phyloP scores from a whole-genome alignment of 2,329 filamentous ascomycete genomes.

The Coniella lustricola region DNA sequence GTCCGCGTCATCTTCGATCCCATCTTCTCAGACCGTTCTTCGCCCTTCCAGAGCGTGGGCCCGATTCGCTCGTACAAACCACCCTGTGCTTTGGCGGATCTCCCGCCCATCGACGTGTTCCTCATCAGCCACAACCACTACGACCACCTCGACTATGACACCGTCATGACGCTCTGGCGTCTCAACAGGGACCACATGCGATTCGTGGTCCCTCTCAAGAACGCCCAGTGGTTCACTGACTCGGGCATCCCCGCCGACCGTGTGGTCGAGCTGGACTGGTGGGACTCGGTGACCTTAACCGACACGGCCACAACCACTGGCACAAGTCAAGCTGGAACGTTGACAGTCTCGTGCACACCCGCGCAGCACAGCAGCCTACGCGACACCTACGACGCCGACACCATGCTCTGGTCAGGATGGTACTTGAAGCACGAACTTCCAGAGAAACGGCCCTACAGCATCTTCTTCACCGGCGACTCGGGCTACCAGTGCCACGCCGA shows the following conservation, averaged over 20 bases:
- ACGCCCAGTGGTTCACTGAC: constrained; percentile 57
- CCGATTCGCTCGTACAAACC: constrained; percentile 45
- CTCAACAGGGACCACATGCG: constrained; percentile 31
- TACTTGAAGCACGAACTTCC: constrained; percentile 33
- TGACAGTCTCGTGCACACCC: constrained; percentile 58
- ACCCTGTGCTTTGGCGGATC: constrained; percentile 40
- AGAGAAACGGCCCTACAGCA: constrained; percentile 37
- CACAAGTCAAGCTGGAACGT: constrained; percentile 21
- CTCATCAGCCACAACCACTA: constrained; percentile 51
- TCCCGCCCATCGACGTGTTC: constrained; percentile 44
- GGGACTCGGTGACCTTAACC: constrained; percentile 45
- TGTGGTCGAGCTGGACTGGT: constrained; percentile 68
- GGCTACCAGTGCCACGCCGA: constrained; percentile 43
- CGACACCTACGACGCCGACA: constrained; percentile 47
- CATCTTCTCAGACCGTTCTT: constrained; percentile 36
- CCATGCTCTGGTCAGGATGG: constrained; percentile 66
- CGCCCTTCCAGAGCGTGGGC: constrained; percentile 37
- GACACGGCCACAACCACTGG: constrained; percentile 13
- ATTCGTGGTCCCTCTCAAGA: constrained; percentile 62
- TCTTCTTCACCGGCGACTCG: constrained; percentile 66
- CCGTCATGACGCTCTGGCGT: constrained; percentile 34
- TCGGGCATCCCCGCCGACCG: constrained; percentile 39
- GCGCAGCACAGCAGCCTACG: constrained; percentile 62
- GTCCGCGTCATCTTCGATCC: constrained; percentile 44
- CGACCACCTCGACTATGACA: constrained; percentile 44